Evolutionary conservation across 192 early-diverging fungal species (phyloP).

Genomic region (Haplosporangium gracile): DNA sequence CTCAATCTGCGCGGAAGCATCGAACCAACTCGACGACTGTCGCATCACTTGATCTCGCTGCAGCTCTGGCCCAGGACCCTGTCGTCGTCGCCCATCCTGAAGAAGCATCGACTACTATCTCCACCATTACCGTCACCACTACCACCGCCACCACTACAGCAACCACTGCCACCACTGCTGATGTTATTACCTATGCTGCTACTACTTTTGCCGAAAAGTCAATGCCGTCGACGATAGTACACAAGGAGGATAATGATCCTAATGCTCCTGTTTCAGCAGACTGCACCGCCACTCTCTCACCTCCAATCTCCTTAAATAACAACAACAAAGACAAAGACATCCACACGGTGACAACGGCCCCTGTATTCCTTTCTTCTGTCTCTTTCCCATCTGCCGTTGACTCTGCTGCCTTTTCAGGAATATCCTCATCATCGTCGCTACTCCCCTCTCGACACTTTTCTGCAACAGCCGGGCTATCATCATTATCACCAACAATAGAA

Average conservation of each 20-base stretch:
- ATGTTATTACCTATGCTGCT: not conserved
- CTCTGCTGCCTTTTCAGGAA: not conserved
- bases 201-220: not conserved
- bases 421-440: not conserved
- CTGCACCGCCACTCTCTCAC: not conserved
- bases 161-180: not conserved
- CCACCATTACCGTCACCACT: too few species aligned
- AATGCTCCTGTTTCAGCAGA: not conserved
- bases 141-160: not conserved
- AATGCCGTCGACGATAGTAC: not conserved
- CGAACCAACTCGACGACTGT: constrained; percentile 23
- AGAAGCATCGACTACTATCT: not conserved
- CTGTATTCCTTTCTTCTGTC: not conserved
- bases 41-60: constrained; percentile 26
- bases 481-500: too few species aligned
- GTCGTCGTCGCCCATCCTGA: not conserved
- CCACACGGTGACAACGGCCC: not conserved
- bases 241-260: not conserved
- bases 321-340: not conserved
- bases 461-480: not conserved
- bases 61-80: constrained; percentile 1
- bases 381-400: not conserved
- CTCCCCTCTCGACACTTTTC: not conserved
- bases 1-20: constrained; percentile 21
- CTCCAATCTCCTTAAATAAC: constrained; percentile 2